Percentiles rank a stretch among this genome's conserved stretches.
Evolutionary conservation across 192 early-diverging fungal genomes (phyloP).

Genomic region (Entomortierella beljakovae): DNA sequence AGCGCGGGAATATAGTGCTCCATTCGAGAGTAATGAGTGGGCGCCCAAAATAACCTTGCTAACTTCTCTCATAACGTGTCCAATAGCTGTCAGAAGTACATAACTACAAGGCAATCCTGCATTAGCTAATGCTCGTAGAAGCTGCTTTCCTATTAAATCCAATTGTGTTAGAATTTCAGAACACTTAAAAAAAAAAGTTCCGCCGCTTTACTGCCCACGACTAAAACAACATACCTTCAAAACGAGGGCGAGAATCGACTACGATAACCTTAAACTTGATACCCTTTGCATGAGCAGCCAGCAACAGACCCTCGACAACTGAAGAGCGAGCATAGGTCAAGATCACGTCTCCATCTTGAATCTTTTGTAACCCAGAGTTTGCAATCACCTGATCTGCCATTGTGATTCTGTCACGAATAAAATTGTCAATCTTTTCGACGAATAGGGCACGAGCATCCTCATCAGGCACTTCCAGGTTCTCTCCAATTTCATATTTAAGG

Average conservation of each 20-base stretch:
- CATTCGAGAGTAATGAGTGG: constrained; percentile 91
- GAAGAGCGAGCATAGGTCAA: constrained; percentile 95
- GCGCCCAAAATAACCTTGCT: constrained; percentile 98
- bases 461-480: constrained; percentile 85
- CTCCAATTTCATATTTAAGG: constrained; percentile 88
- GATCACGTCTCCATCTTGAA: constrained; percentile 93
- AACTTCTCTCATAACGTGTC: constrained; percentile 84
- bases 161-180: background rate
- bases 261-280: constrained; percentile 93
- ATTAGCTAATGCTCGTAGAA: constrained; percentile 66
- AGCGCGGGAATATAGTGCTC: constrained; percentile 88
- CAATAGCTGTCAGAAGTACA: constrained; percentile 71
- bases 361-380: constrained; percentile 84
- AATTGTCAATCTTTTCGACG: constrained; percentile 82
- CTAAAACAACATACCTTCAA: constrained; percentile 74
- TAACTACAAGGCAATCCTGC: constrained; percentile 84
- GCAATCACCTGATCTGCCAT: constrained; percentile 85
- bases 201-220: background rate
- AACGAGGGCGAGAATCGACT: constrained; percentile 87
- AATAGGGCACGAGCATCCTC: constrained; percentile 80
- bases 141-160: constrained; percentile 65
- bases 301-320: constrained; percentile 80
- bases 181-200: no score
- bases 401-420: constrained; percentile 92
- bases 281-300: constrained; percentile 78